These are phyloP conservation scores for Puccinia polysora DNA, from an alignment of 1,284 basidiomycete species.

Conservation along the genomic window DNA sequence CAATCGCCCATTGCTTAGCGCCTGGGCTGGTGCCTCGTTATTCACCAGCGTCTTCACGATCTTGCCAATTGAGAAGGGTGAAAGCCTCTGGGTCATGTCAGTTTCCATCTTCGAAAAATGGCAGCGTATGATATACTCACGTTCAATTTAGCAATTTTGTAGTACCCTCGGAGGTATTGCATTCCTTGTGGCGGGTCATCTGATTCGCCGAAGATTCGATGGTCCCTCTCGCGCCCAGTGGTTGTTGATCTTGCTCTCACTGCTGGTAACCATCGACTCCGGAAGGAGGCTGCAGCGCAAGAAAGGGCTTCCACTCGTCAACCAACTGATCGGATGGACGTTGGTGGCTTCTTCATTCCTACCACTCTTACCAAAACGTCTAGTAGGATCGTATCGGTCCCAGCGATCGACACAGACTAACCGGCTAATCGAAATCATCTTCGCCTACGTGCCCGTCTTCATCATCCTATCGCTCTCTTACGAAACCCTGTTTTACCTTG, in stretches of 20 bases:
- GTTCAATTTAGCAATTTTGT: background rate
- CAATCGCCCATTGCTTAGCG: constrained; percentile 52
- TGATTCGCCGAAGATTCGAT: background rate
- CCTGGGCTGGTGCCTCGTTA: constrained; percentile 62
- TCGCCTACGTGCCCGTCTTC: constrained; percentile 69
- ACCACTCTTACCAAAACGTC: constrained; percentile 26
- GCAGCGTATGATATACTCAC: background rate
- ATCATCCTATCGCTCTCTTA: constrained; percentile 75
- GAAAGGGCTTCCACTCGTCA: constrained; percentile 63
- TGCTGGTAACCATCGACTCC: constrained; percentile 62
- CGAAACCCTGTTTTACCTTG: constrained; percentile 73
- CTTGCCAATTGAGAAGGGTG: constrained; percentile 68
- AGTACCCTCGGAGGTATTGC: constrained; percentile 18
- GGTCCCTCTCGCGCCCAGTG: constrained; percentile 48
- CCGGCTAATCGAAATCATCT: constrained; percentile 47
- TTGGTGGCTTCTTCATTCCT: constrained; percentile 50
- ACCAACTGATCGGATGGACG: constrained; percentile 66
- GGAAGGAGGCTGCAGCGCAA: constrained; percentile 63
- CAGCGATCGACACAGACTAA: constrained; percentile 5
- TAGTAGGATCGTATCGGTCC: background rate
- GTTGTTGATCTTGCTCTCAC: constrained; percentile 57
- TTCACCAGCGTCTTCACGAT: constrained; percentile 66
- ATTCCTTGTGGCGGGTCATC: constrained; percentile 18
- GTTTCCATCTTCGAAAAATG: constrained; percentile 48
- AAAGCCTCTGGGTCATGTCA: constrained; percentile 63